Conservation (phyloP, 2,329 filamentous ascomycete genomes). For the Colletotrichum sp. region DNA sequence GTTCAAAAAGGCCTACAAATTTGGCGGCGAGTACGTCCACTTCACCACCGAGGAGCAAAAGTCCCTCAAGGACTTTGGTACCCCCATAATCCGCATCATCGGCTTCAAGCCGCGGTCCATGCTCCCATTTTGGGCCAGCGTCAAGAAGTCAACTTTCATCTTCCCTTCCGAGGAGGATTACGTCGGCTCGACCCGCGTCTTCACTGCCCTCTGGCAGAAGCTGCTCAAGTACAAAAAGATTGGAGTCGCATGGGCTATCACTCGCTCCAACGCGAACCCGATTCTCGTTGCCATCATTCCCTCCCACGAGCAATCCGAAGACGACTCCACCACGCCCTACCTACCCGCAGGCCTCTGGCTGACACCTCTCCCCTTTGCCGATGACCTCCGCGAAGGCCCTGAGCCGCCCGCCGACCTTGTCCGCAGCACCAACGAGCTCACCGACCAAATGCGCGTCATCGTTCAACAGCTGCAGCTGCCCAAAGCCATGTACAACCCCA, state of each 20-base stretch:
- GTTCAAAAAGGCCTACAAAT: slow-evolving; percentile 92
- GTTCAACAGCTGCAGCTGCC: slow-evolving; percentile 89
- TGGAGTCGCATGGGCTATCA: slow-evolving; percentile 87
- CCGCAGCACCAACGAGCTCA: slow-evolving; percentile 71
- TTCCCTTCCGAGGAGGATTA: slow-evolving; percentile 92
- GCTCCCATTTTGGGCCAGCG: slow-evolving; percentile 82
- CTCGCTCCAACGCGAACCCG: slow-evolving; percentile 80
- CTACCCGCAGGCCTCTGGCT: slow-evolving; percentile 89
- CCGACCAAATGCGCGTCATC: slow-evolving; percentile 81
- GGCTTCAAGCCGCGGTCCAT: slow-evolving; percentile 86
- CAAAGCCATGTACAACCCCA: slow-evolving; percentile 81
- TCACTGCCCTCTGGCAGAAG: slow-evolving; percentile 89
- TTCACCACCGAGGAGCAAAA: slow-evolving; percentile 88
- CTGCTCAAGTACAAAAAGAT: slow-evolving; percentile 80
- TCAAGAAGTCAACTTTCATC: slow-evolving; percentile 88
- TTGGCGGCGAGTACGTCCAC: slow-evolving; percentile 86
- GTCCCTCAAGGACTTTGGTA: slow-evolving; percentile 78
- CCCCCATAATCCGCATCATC: slow-evolving; percentile 84
- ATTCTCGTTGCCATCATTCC: slow-evolving; percentile 82
- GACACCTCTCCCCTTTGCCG: slow-evolving; percentile 84
- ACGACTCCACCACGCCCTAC: slow-evolving; percentile 68
- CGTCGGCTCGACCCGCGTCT: slow-evolving; percentile 90
- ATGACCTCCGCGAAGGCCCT: slow-evolving; percentile 82
- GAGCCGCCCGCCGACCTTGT: slow-evolving; percentile 60
- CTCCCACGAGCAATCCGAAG: slow-evolving; percentile 69